Base-by-base conservation (phyloP, 805 yeast genomes). In the Suhomyces sp. region DNA sequence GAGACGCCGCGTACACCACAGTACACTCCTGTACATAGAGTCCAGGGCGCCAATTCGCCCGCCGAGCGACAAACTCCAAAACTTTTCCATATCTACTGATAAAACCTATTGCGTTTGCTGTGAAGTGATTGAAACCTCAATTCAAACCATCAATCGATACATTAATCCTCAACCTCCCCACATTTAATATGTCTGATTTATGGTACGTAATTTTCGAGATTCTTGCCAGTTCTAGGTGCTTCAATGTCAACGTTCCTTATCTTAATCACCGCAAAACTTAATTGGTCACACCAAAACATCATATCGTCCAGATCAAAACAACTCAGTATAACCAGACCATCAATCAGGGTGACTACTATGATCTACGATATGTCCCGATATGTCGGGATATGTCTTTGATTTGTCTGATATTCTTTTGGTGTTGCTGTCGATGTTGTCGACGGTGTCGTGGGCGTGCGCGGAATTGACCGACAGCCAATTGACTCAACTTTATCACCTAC, bases 161-260 rank as follows among this genome's bases (percentile, higher is more conserved):
- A 29, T 31, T 19, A 22, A 22, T 36, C 49, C 26, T 33, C 29
- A 17, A 46, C 38, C 44, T 23, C 42, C 41, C 46, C 51, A 51
- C 52, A 52, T 54, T 64, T 50, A 70, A 61, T 65, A 85, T 85
- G 88, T 82, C 89, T 71, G 89, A 85, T 73, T 86, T 85, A 77
- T 85, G 89, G 89, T 85, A 82, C 64, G 89, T 80, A 46, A 17
- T n/a, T 31, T 23, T 17, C 17, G 26, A n/a, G 19, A n/a, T n/a
- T 27, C 10, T 12, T 15, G 29, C 46, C 46, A 5, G n/a, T 6
- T 42, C 4, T n/a, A 31, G 24, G 33, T 24, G 24, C 42, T 9
- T 10, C 24, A 38, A 38, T 12, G 42, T 38, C 42, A 38, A 38
- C 42, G 42, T 17, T 38, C 42, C 42, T 17, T 38, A 38, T 38